Evolutionary conservation across 2,329 filamentous ascomycete genomes (phyloP).

Genomic region (Ustulina deusta): DNA sequence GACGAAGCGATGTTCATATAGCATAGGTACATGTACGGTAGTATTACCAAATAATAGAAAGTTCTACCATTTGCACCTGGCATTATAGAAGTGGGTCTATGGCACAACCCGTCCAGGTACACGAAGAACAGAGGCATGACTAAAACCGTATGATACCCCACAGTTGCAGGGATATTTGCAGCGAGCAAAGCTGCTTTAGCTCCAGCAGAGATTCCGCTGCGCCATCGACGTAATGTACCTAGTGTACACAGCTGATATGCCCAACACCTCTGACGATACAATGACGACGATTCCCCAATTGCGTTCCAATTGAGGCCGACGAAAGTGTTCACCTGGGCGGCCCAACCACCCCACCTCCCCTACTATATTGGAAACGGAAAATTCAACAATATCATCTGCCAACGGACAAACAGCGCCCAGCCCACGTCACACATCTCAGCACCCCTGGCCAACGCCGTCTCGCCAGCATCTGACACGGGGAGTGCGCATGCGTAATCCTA

Average conservation of each 20-base stretch:
- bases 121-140: too few relatives aligned
- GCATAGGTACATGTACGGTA: background rate
- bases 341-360: background rate
- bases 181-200: conserved; percentile 19
- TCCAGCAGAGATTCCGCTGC: conserved; percentile 5
- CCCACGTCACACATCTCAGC: background rate
- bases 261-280: background rate
- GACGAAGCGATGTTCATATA: conserved; percentile 14
- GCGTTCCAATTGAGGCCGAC: background rate
- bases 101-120: too few relatives aligned
- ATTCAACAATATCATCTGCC: too few relatives aligned
- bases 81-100: background rate
- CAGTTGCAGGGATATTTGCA: conserved; percentile 14
- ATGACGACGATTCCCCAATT: background rate
- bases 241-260: background rate
- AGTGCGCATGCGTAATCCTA: background rate
- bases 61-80: background rate
- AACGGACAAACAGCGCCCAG: background rate
- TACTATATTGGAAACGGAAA: background rate
- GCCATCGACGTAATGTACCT: conserved; percentile 34
- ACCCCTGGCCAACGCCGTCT: background rate
- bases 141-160: too few relatives aligned
- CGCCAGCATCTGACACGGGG: background rate
- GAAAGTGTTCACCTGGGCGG: background rate
- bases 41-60: conserved; percentile 4